Conservation (phyloP, 2,329 filamentous ascomycete species). For the Hysterium pulicare region DNA sequence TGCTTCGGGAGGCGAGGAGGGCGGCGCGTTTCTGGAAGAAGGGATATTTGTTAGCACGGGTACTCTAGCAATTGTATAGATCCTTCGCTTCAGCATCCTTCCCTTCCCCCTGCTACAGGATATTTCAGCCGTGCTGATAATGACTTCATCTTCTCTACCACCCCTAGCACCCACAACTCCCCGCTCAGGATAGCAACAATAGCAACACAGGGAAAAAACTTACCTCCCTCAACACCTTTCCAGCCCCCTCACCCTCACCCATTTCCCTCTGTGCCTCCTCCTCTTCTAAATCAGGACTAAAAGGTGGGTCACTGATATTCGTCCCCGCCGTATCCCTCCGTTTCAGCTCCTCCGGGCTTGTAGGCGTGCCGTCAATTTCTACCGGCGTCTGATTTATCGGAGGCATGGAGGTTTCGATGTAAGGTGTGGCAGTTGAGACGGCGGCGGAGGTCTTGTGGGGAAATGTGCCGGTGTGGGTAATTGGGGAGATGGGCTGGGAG, state of each 20-base stretch:
- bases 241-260: slow-evolving; percentile 23
- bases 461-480: slow-evolving; percentile 18
- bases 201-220: slow-evolving; percentile 6
- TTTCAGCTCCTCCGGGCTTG: slow-evolving; percentile 21
- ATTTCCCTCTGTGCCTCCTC: slow-evolving; percentile 27
- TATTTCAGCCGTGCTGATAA: too few relatives aligned
- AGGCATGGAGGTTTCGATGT: slow-evolving; percentile 37
- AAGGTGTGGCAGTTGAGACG: slow-evolving; percentile 23
- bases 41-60: neutral
- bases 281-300: slow-evolving; percentile 21
- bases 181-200: neutral
- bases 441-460: slow-evolving; percentile 24
- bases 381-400: slow-evolving; percentile 44
- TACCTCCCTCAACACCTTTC: slow-evolving; percentile 24
- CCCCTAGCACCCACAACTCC: too few relatives aligned
- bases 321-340: slow-evolving; percentile 15
- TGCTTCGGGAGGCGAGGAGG: slow-evolving; percentile 35
- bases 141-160: too few relatives aligned
- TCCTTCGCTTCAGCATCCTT: neutral
- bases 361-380: slow-evolving; percentile 40
- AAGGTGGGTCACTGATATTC: slow-evolving; percentile 2
- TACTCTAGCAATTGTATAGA: neutral
- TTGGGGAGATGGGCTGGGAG: slow-evolving; percentile 19
- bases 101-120: neutral
- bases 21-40: slow-evolving; percentile 34